phyloP scores from a whole-genome alignment of 305 asterid species.

The Lippia alba region DNA sequence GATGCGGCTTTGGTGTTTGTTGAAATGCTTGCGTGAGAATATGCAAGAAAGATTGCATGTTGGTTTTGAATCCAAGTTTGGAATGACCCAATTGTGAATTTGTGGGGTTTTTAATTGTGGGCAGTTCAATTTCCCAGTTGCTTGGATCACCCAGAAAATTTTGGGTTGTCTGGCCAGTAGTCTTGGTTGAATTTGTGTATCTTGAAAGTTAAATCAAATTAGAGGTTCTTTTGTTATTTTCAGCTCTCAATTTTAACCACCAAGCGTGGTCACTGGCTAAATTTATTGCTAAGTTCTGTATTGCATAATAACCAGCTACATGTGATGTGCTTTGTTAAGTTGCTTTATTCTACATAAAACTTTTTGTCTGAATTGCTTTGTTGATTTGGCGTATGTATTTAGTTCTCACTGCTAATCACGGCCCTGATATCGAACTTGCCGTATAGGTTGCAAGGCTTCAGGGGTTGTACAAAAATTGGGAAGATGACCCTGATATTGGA shows the following conservation, averaged over 20 bases:
- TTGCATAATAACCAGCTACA: neutral
- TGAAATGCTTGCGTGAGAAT: slow-evolving; percentile 24
- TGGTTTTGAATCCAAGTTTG: neutral
- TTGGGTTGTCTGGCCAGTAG: neutral
- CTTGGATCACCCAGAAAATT: neutral
- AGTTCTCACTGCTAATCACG: neutral
- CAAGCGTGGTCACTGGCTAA: neutral
- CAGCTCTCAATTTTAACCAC: neutral
- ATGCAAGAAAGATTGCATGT: slow-evolving; percentile 8
- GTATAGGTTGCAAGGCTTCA: slow-evolving; percentile 72
- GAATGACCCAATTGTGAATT: slow-evolving; percentile 2
- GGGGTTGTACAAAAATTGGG: slow-evolving; percentile 85
- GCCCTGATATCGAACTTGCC: slow-evolving; percentile 13
- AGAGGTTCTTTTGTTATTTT: neutral
- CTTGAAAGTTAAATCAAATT: slow-evolving; percentile 2
- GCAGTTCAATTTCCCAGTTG: neutral
- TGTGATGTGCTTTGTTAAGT: neutral
- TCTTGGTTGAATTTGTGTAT: neutral
- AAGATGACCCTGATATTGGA: slow-evolving; percentile 73
- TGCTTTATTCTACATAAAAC: slow-evolving; percentile 13
- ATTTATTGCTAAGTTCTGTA: neutral
- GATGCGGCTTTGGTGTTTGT: slow-evolving; percentile 13
- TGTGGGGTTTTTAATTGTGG: neutral
- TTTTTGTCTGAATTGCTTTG: slow-evolving; percentile 2
- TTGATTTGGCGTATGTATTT: neutral